phyloP scores from a whole-genome alignment of 768 basidiomycete genomes.

The Tulasnella sp. region DNA sequence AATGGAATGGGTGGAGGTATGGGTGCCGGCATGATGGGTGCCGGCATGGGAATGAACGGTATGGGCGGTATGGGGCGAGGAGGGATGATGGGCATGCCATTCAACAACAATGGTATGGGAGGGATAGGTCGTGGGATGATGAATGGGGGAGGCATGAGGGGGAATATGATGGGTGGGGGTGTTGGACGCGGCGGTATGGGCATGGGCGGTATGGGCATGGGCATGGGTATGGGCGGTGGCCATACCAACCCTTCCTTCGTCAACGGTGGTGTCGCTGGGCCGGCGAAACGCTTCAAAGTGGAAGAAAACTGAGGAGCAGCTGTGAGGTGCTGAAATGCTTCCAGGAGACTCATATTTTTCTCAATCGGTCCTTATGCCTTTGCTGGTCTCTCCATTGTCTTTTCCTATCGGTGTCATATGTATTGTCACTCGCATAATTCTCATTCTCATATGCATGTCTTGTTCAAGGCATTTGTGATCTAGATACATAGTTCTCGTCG shows the following conservation, averaged over 20 bases:
- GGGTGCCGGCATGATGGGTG: slow-evolving; percentile 23
- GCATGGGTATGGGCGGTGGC: slow-evolving; percentile 34
- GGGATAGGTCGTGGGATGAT: slow-evolving; percentile 1
- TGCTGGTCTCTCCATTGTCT: too few relatives aligned
- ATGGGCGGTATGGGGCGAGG: slow-evolving; percentile 26
- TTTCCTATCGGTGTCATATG: too few relatives aligned
- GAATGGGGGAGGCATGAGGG: slow-evolving; percentile 36
- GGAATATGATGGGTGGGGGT: slow-evolving; percentile 25
- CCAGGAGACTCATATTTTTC: too few relatives aligned
- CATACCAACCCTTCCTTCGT: slow-evolving; percentile 73
- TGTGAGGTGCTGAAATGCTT: too few relatives aligned
- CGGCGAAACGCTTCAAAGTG: slow-evolving; percentile 4
- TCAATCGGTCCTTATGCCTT: too few relatives aligned
- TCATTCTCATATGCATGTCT: too few relatives aligned
- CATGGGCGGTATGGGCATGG: slow-evolving; percentile 40
- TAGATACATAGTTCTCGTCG: too few relatives aligned
- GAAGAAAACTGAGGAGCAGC: neutral
- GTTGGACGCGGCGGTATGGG: slow-evolving; percentile 35
- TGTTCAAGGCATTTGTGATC: too few relatives aligned
- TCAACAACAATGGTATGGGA: neutral
- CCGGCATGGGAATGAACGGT: neutral
- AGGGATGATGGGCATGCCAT: slow-evolving; percentile 23
- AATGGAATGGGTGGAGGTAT: slow-evolving; percentile 27
- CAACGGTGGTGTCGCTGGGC: slow-evolving; percentile 27
- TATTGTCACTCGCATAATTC: too few relatives aligned